phyloP scores from a whole-genome alignment of 2,329 filamentous ascomycete genomes.

The Periglandula ipomoeae region DNA sequence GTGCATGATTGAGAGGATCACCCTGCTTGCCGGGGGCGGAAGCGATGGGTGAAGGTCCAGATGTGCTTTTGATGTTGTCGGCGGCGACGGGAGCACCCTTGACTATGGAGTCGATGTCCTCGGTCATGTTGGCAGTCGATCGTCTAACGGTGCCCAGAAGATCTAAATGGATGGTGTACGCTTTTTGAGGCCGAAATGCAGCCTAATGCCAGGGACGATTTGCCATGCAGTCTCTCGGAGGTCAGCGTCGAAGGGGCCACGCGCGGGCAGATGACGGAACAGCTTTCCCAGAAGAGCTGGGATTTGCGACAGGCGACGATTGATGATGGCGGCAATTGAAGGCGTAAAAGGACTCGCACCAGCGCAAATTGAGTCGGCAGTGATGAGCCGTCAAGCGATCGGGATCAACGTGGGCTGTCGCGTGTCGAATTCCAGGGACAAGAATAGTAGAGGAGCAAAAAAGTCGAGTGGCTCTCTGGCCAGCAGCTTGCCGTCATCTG shows the following conservation, averaged over 20 bases:
- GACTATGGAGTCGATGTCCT: constrained; percentile 77
- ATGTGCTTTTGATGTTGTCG: constrained; percentile 33
- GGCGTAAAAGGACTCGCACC: too few species aligned
- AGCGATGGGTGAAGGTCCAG: constrained; percentile 34
- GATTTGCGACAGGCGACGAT: not conserved
- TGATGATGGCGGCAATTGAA: too few species aligned
- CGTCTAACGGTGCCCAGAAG: not conserved
- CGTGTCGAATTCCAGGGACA: not conserved
- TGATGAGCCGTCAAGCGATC: not conserved
- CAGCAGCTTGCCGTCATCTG: not conserved
- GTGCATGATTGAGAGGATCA: constrained; percentile 71
- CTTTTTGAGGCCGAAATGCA: constrained; percentile 1
- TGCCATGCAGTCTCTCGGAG: constrained; percentile 2
- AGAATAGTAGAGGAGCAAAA: too few species aligned
- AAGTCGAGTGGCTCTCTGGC: too few species aligned
- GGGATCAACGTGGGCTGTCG: not conserved
- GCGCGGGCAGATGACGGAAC: not conserved
- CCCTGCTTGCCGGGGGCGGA: constrained; percentile 36
- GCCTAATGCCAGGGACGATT: constrained; percentile 2
- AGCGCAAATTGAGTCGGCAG: not conserved
- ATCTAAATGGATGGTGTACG: not conserved
- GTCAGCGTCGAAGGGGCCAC: not conserved
- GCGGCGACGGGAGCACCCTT: constrained; percentile 73
- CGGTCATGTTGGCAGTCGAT: constrained; percentile 38
- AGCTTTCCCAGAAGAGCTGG: not conserved